A percentile compares a stretch with the other conserved stretches of the same genome.
Evolutionary conservation across 176 grass and related monocot genomes (phyloP).

Genomic region (Triticum dicoccoides): DNA sequence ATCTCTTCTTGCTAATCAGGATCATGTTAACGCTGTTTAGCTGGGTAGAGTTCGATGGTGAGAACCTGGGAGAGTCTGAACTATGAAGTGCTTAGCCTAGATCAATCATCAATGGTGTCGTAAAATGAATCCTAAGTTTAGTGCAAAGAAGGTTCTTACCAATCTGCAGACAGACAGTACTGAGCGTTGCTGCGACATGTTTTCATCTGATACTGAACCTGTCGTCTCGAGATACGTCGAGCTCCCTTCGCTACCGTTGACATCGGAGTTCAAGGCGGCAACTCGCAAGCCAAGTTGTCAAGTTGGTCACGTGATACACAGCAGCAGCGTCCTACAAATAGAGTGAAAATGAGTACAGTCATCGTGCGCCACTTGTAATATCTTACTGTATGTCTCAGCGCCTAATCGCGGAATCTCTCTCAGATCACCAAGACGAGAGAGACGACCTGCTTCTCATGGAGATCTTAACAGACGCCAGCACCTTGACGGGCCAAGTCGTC

Average conservation of each 20-base stretch:
- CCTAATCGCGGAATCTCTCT: neutral
- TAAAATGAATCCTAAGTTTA: neutral
- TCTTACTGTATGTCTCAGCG: neutral
- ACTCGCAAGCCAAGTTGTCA: neutral
- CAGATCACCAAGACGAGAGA: neutral
- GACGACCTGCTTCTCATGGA: slow-evolving; percentile 28
- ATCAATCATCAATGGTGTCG: neutral
- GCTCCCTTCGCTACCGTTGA: neutral
- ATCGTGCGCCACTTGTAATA: neutral
- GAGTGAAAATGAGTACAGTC: neutral
- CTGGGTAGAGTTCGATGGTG: neutral
- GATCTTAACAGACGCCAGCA: slow-evolving; percentile 16
- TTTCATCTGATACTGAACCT: neutral
- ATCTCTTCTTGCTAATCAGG: neutral
- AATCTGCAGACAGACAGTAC: neutral
- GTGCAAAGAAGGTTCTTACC: neutral
- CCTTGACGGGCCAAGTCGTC: neutral
- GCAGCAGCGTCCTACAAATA: neutral
- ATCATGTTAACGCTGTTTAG: neutral
- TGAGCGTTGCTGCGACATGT: neutral
- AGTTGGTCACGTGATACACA: neutral
- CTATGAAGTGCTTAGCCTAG: neutral
- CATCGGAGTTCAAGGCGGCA: neutral
- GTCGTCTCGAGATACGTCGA: neutral
- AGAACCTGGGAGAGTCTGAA: neutral